Percentiles rank a stretch among this genome's conserved stretches.
Conservation (phyloP, 2,329 filamentous ascomycete genomes). For the Fusarium sp. region DNA sequence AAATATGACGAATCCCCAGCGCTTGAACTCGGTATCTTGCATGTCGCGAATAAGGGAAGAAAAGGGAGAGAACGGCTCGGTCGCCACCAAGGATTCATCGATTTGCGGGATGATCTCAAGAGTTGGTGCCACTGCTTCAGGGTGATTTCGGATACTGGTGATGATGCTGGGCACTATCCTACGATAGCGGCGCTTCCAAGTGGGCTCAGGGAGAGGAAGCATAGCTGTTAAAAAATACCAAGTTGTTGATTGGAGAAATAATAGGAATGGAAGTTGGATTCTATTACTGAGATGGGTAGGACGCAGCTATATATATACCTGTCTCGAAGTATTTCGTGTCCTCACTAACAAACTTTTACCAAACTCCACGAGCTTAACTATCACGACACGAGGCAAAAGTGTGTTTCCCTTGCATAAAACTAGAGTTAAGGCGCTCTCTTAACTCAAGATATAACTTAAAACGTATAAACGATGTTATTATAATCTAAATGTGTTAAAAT, state of each 20-base stretch:
- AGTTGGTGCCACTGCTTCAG: not conserved
- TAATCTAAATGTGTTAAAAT: too few relatives aligned
- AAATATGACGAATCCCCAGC: slow-evolving; percentile 6
- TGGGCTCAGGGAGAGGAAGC: not conserved
- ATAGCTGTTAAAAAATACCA: not conserved
- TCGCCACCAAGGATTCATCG: not conserved
- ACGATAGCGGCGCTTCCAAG: not conserved
- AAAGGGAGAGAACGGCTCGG: not conserved
- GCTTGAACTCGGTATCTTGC: not conserved
- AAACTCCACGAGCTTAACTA: not conserved
- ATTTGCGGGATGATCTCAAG: slow-evolving; percentile 15
- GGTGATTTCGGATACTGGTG: not conserved
- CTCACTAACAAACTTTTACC: not conserved
- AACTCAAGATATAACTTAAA: not conserved
- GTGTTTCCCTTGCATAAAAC: too few relatives aligned
- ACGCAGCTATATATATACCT: not conserved
- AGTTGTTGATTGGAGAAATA: not conserved
- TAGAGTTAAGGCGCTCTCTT: not conserved
- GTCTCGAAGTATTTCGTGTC: not conserved
- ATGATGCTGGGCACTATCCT: not conserved
- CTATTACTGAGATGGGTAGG: not conserved
- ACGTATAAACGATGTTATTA: too few relatives aligned
- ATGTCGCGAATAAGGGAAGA: not conserved
- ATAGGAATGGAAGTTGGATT: rapidly evolving
- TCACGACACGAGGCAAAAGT: not conserved